Conservation (phyloP, 352 stramenopile species). For the Phytopythium ostracodes region DNA sequence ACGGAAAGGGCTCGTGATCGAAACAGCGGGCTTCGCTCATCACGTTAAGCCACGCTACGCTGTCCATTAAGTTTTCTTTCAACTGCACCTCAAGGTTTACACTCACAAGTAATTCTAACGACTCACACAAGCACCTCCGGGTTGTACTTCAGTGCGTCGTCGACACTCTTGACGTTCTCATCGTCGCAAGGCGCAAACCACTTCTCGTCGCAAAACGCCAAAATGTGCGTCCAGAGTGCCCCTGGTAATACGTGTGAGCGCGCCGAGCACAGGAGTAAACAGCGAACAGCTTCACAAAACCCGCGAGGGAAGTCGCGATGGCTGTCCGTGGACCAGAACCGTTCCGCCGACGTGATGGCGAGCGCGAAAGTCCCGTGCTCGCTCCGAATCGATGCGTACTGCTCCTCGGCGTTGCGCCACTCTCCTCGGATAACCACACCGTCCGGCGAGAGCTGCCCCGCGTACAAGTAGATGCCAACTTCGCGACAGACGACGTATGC, state of each 20-base stretch:
- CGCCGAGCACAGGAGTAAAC: slow-evolving; percentile 42
- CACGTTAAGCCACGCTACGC: no score
- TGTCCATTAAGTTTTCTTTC: no score
- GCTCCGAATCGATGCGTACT: slow-evolving; percentile 20
- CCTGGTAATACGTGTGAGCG: slow-evolving; percentile 35
- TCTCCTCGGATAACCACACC: slow-evolving; percentile 37
- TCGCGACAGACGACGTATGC: slow-evolving; percentile 61
- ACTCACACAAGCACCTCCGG: background rate
- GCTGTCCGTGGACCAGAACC: slow-evolving; percentile 42
- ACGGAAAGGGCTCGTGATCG: background rate
- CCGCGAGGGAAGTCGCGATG: slow-evolving; percentile 37
- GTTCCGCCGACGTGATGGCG: slow-evolving; percentile 31
- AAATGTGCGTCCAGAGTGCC: slow-evolving; percentile 45
- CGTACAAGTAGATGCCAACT: slow-evolving; percentile 53
- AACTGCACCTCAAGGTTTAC: no score
- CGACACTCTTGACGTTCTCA: background rate
- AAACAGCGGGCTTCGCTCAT: no score
- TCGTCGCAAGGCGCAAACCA: slow-evolving; percentile 31
- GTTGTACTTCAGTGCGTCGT: background rate
- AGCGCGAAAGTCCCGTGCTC: slow-evolving; percentile 63
- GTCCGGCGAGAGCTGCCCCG: slow-evolving; percentile 27
- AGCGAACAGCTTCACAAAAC: slow-evolving; percentile 34
- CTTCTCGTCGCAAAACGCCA: slow-evolving; percentile 48
- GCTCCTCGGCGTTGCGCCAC: slow-evolving; percentile 45
- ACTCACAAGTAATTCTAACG: no score